phyloP scores from a whole-genome alignment of 2,329 filamentous ascomycete species.

The Fusarium bactridioides region DNA sequence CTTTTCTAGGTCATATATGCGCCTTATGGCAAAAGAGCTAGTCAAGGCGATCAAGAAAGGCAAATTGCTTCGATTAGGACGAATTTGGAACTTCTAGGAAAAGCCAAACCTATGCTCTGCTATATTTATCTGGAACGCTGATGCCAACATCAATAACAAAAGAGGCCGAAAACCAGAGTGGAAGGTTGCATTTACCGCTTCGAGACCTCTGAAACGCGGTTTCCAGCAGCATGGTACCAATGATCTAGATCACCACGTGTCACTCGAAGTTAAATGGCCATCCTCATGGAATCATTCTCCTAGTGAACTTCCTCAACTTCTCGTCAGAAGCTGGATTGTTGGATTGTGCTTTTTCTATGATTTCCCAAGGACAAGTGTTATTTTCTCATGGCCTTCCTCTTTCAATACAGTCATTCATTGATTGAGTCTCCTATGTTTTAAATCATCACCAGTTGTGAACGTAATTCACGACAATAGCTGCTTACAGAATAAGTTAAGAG shows the following conservation, averaged over 20 bases:
- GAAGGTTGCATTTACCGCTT: too few relatives aligned
- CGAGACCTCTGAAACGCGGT: background rate
- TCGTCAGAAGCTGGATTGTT: background rate
- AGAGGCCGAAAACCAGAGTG: too few relatives aligned
- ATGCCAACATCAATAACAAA: too few relatives aligned
- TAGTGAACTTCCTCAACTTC: background rate
- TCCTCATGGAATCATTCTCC: background rate
- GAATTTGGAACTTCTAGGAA: too few relatives aligned
- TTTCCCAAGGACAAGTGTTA: background rate
- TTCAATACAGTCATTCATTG: background rate
- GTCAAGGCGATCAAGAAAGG: too few relatives aligned
- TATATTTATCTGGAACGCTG: too few relatives aligned
- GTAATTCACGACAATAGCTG: too few relatives aligned
- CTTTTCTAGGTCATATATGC: too few relatives aligned
- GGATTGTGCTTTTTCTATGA: background rate
- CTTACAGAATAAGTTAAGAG: too few relatives aligned
- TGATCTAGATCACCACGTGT: background rate
- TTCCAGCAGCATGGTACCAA: background rate
- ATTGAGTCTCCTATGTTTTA: background rate
- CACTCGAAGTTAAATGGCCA: background rate
- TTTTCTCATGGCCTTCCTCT: background rate
- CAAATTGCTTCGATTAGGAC: too few relatives aligned
- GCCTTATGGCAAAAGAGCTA: too few relatives aligned
- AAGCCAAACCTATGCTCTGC: too few relatives aligned
- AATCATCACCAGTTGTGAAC: background rate